A percentile compares a stretch with the other conserved stretches of the same genome.
phyloP scores from a whole-genome alignment of 148 eudicot genomes.

The Agrostemma githago region DNA sequence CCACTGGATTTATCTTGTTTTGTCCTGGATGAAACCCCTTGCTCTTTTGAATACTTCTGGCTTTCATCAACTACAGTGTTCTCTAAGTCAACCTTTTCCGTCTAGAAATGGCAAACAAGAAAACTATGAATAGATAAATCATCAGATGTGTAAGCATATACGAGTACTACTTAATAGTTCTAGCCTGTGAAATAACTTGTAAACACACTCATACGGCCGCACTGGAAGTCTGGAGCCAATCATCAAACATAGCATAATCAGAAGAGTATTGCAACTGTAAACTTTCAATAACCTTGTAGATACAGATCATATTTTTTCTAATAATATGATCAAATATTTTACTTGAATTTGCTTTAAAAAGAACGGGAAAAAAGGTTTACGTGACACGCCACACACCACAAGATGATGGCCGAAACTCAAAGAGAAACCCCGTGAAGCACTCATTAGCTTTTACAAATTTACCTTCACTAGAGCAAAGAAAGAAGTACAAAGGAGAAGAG shows the following conservation, averaged over 20 bases:
- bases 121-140: not conserved
- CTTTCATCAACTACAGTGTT: conserved; percentile 96
- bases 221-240: not conserved
- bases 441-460: not conserved
- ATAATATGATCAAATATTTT: too few relatives aligned
- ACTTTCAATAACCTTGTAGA: not conserved
- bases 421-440: not conserved
- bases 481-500: not conserved
- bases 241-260: not conserved
- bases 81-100: conserved; percentile 95
- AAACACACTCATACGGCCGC: not conserved
- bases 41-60: conserved; percentile 70
- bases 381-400: not conserved
- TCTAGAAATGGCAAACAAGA: conserved; percentile 39
- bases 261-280: not conserved
- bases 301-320: not conserved
- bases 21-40: conserved; percentile 44
- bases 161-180: not conserved
- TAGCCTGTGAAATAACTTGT: not conserved
- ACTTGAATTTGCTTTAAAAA: not conserved
- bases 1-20: conserved; percentile 78
- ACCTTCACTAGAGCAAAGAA: not conserved
- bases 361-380: not conserved
- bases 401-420: not conserved
- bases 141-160: not conserved